Conservation (phyloP, 306 rosid species). For the Aeschynomene evenia region DNA sequence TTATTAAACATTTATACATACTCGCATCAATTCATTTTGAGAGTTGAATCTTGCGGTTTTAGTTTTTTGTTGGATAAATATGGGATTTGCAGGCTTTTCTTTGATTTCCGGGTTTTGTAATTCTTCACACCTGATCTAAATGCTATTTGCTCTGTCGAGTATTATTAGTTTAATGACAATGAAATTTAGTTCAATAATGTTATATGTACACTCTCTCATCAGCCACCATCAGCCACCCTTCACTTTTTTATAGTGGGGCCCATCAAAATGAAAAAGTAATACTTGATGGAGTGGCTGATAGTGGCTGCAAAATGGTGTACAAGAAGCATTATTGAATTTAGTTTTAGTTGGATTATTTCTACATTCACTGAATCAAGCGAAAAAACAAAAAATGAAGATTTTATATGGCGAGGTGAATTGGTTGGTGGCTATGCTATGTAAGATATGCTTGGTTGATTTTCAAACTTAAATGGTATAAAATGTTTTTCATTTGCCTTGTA, state of each 20-base stretch:
- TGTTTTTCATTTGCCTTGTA: not conserved
- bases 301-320: too few species aligned
- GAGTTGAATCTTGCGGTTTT: slow-evolving; percentile 25
- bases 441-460: not conserved
- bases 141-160: not conserved
- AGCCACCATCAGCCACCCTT: too few species aligned
- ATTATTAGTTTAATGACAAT: slow-evolving; percentile 2
- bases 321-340: too few species aligned
- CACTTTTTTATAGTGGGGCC: too few species aligned
- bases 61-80: slow-evolving; percentile 22
- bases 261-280: too few species aligned
- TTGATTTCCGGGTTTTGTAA: slow-evolving; percentile 15
- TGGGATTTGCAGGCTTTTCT: slow-evolving; percentile 22
- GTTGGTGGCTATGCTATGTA: not conserved
- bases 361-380: not conserved
- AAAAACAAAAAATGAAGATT: not conserved
- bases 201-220: too few species aligned
- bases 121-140: slow-evolving; percentile 18
- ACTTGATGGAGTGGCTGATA: too few species aligned
- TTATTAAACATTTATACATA: too few species aligned
- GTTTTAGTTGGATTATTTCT: not conserved
- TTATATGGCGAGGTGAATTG: not conserved
- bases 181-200: too few species aligned
- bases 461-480: not conserved
- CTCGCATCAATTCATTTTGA: too few species aligned